Evolutionary conservation across 2,329 filamentous ascomycete genomes (phyloP).

Genomic region (Stachybotrys chartarum): DNA sequence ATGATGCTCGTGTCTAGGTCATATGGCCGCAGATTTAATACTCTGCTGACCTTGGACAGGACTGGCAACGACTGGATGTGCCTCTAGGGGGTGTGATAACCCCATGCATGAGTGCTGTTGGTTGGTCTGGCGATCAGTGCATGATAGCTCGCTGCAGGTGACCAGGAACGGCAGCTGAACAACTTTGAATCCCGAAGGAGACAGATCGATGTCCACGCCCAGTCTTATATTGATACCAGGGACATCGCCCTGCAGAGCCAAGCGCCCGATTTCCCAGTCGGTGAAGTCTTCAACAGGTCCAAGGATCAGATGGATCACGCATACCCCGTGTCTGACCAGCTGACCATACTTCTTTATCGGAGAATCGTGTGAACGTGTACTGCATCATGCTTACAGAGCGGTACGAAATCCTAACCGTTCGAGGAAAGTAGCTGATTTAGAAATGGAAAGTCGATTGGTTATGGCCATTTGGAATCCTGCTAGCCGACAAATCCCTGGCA

Average conservation of each 20-base stretch:
- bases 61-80: neutral
- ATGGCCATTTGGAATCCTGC: no score
- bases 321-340: neutral
- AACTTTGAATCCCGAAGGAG: neutral
- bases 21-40: no score
- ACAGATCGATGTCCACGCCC: neutral
- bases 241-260: neutral
- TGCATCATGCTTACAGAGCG: neutral
- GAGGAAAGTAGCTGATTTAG: no score
- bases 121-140: neutral
- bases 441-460: no score
- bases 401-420: no score
- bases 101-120: neutral
- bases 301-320: neutral
- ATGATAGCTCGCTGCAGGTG: neutral
- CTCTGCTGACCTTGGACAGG: no score
- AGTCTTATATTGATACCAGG: neutral
- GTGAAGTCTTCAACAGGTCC: neutral
- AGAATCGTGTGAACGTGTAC: neutral
- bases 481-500: no score
- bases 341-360: neutral
- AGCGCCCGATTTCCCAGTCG: neutral
- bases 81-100: neutral
- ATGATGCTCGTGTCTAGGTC: no score
- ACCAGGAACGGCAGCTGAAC: neutral